These are phyloP conservation scores for Panellus pusillus DNA, from an alignment of 768 basidiomycete species.

Conservation along the genomic window DNA sequence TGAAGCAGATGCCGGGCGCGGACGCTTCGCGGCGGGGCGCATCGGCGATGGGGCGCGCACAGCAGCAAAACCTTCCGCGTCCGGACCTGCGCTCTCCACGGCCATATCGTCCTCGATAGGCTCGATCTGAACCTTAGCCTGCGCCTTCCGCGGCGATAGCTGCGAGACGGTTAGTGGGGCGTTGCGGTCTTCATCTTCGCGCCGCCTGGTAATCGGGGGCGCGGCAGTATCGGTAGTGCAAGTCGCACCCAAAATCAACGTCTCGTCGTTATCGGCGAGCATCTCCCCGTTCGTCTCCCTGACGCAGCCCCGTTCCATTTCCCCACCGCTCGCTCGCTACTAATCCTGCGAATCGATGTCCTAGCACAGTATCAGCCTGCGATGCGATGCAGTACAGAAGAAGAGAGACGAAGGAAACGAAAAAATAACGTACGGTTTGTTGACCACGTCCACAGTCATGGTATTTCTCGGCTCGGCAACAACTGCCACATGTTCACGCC, in stretches of 20 bases:
- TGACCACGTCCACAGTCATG: no score
- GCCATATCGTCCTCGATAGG: neutral
- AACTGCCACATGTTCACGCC: no score
- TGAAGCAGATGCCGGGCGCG: conserved; percentile 9
- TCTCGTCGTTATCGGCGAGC: neutral
- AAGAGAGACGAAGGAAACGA: no score
- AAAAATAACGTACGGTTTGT: no score
- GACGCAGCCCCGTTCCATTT: no score
- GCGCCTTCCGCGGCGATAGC: conserved; percentile 34
- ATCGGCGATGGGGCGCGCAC: conserved; percentile 20
- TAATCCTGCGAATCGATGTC: no score
- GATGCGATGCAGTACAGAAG: no score
- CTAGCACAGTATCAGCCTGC: no score
- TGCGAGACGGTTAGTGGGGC: conserved; percentile 49
- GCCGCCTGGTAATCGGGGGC: neutral
- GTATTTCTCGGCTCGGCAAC: no score
- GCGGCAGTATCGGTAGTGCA: neutral
- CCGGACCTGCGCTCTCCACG: no score
- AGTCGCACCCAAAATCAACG: neutral
- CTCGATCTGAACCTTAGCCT: neutral
- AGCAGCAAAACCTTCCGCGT: neutral
- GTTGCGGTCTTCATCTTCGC: neutral
- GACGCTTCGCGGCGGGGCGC: conserved; percentile 11
- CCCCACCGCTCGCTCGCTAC: no score
- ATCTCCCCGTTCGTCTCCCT: no score